phyloP scores from a whole-genome alignment of 306 rosid genomes.

The Amphicarpaea edgeworthii region DNA sequence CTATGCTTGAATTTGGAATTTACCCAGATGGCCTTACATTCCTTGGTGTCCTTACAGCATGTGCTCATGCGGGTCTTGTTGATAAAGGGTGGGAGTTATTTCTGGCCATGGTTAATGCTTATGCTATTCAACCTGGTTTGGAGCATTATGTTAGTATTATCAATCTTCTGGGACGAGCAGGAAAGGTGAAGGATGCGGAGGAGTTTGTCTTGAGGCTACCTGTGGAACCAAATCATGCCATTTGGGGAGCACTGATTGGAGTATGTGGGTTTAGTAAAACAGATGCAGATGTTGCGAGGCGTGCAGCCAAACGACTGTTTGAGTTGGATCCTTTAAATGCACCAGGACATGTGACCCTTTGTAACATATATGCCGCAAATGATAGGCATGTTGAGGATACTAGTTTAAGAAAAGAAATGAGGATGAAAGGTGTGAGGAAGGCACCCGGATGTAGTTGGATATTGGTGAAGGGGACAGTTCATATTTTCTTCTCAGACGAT shows the following conservation, averaged over 20 bases:
- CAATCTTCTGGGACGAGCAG: conserved; percentile 80
- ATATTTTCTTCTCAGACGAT: conserved; percentile 63
- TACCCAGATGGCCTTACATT: conserved; percentile 70
- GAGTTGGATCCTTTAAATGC: conserved; percentile 76
- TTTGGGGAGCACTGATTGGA: conserved; percentile 84
- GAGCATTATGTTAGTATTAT: conserved; percentile 76
- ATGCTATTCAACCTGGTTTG: conserved; percentile 63
- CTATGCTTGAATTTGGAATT: conserved; percentile 61
- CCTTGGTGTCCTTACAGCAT: conserved; percentile 72
- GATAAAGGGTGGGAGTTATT: conserved; percentile 62
- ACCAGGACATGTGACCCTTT: conserved; percentile 69
- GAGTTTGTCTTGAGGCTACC: conserved; percentile 70
- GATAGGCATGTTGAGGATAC: conserved; percentile 57
- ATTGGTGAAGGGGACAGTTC: conserved; percentile 57
- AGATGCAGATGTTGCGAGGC: conserved; percentile 57
- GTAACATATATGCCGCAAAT: conserved; percentile 72
- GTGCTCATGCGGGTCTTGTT: conserved; percentile 73
- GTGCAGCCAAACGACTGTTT: conserved; percentile 63
- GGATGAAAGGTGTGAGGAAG: conserved; percentile 71
- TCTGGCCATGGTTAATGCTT: conserved; percentile 55
- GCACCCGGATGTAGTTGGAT: conserved; percentile 87
- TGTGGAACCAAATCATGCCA: conserved; percentile 59
- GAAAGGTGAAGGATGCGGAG: conserved; percentile 69
- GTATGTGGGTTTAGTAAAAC: conserved; percentile 59
- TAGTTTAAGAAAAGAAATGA: conserved; percentile 73